A percentile compares a stretch with the other conserved stretches of the same genome.
Evolutionary conservation across 192 early-diverging fungal genomes (phyloP).

Genomic region (Mortierella hygrophila): DNA sequence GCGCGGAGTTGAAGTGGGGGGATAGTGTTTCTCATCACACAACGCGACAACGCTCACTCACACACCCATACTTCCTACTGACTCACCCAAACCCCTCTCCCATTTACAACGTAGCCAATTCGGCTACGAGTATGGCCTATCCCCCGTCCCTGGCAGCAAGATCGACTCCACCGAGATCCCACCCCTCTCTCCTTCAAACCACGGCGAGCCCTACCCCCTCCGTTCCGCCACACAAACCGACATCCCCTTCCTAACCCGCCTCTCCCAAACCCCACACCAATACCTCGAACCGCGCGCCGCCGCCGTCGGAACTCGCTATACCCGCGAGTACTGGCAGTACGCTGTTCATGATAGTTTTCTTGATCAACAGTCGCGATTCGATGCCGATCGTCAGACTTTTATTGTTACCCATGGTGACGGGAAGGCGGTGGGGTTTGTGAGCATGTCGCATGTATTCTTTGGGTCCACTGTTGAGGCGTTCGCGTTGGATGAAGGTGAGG

Average conservation of each 20-base stretch:
- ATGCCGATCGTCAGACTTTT: conserved; percentile 24
- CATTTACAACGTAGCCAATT: conserved; percentile 18
- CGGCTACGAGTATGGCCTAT: conserved; percentile 38
- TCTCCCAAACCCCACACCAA: conserved; percentile 2
- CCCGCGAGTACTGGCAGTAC: conserved; percentile 28
- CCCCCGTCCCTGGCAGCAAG: neutral
- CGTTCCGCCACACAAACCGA: conserved; percentile 11
- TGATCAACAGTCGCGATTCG: conserved; percentile 12
- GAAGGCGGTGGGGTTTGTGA: conserved; percentile 22
- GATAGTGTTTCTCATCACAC: neutral
- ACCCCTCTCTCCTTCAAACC: conserved; percentile 2
- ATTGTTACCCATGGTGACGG: conserved; percentile 22
- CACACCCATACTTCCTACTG: neutral
- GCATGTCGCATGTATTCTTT: neutral
- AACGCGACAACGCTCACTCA: neutral
- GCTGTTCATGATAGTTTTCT: conserved; percentile 18
- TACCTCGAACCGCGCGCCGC: neutral
- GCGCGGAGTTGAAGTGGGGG: neutral
- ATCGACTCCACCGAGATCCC: conserved; percentile 23
- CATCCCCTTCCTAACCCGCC: conserved; percentile 19
- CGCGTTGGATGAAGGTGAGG: conserved; percentile 21
- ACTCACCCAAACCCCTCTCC: neutral
- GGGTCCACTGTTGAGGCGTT: conserved; percentile 4
- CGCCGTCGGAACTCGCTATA: conserved; percentile 6
- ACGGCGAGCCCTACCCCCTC: conserved; percentile 22